Evolutionary conservation across 1,284 basidiomycete species (phyloP).

Genomic region (Mrakiaceae sp.): DNA sequence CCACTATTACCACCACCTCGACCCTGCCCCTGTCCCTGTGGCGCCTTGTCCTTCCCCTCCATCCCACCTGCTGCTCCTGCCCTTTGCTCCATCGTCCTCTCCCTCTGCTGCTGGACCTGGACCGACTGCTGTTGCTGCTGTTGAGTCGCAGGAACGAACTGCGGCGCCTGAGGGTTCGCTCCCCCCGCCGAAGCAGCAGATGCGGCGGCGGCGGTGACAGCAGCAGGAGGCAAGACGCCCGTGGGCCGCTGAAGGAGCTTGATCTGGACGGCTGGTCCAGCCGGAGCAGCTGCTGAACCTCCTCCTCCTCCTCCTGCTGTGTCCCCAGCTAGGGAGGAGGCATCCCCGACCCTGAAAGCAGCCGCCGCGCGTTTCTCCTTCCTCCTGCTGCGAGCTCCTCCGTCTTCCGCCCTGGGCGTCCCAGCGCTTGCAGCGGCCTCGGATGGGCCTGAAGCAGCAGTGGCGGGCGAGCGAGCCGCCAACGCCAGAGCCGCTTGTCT

Average conservation of each 20-base stretch:
- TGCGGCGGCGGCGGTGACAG: not conserved
- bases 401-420: not conserved
- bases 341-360: not conserved
- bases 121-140: not conserved
- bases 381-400: not conserved
- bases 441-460: not conserved
- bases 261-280: not conserved
- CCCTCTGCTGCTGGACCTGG: too few relatives aligned
- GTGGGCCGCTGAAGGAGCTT: not conserved
- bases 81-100: too few relatives aligned
- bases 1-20: not conserved
- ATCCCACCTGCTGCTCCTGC: not conserved
- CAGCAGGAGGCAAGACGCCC: too few relatives aligned
- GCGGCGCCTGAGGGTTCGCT: not conserved
- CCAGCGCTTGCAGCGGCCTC: not conserved
- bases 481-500: too few relatives aligned
- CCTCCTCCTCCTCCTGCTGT: not conserved
- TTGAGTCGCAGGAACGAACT: not conserved
- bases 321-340: not conserved
- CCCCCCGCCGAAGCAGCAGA: not conserved
- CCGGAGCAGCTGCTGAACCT: too few relatives aligned
- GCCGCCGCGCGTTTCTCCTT: not conserved
- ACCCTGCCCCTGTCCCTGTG: not conserved
- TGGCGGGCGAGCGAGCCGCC: too few relatives aligned
- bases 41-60: not conserved